Conservation (phyloP, 202 grass and related monocot genomes). For the Elaeis oleifera region DNA sequence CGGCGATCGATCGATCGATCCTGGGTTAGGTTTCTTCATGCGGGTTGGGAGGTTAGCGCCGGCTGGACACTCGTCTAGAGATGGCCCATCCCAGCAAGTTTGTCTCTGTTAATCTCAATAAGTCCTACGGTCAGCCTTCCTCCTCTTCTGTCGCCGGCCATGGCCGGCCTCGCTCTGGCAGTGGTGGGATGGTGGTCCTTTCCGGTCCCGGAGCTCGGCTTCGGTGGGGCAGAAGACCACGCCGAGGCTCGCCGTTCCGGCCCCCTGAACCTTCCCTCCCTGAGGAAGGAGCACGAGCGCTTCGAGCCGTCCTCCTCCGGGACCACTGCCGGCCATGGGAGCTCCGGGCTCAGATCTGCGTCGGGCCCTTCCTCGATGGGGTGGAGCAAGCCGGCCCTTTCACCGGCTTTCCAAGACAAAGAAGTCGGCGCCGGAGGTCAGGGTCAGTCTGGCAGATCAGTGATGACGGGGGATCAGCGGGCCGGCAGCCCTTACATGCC, state of each 20-base stretch:
- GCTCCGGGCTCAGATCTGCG: slow-evolving; percentile 35
- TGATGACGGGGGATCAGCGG: not conserved
- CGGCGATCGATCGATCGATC: slow-evolving; percentile 14
- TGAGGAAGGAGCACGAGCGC: slow-evolving; percentile 85
- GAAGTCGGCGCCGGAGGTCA: not conserved
- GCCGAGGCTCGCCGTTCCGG: slow-evolving; percentile 73
- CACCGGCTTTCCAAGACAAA: not conserved
- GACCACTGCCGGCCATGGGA: slow-evolving; percentile 21
- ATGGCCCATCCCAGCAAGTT: slow-evolving; percentile 90
- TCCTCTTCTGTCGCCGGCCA: slow-evolving; percentile 15
- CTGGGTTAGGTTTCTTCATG: slow-evolving; percentile 34
- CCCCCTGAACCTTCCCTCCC: slow-evolving; percentile 80
- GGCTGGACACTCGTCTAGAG: slow-evolving; percentile 19
- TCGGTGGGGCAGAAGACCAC: slow-evolving; percentile 43
- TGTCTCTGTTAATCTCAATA: slow-evolving; percentile 76
- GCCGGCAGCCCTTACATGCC: slow-evolving; percentile 16
- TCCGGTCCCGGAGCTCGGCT: slow-evolving; percentile 48
- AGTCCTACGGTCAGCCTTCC: slow-evolving; percentile 49
- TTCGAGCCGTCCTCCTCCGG: slow-evolving; percentile 50
- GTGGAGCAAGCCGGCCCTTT: slow-evolving; percentile 61
- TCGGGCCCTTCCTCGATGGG: slow-evolving; percentile 31
- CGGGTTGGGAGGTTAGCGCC: slow-evolving; percentile 21
- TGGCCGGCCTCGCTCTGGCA: slow-evolving; percentile 34
- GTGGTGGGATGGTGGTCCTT: slow-evolving; percentile 81
- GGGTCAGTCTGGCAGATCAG: slow-evolving; percentile 9